These are phyloP conservation scores for Populus hybrid DNA, from an alignment of 441 rosid species.

Conservation along the genomic window DNA sequence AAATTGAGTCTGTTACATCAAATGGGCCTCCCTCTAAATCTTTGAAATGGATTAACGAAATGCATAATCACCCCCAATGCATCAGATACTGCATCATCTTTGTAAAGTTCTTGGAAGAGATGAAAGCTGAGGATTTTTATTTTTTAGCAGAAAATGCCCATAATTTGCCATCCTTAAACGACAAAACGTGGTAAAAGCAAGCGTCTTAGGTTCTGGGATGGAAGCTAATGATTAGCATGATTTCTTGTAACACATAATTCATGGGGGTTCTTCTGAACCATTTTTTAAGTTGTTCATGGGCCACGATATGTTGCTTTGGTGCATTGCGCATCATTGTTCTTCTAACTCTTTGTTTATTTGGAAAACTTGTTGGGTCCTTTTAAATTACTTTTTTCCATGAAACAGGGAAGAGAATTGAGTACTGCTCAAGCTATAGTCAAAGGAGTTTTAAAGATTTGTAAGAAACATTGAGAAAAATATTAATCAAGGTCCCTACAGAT, in stretches of 20 bases:
- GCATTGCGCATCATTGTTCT: constrained; percentile 10
- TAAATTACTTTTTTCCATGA: constrained; percentile 22
- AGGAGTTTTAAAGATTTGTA: background rate
- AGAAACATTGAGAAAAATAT: background rate
- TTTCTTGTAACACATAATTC: background rate
- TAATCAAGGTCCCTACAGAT: background rate
- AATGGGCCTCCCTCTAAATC: background rate
- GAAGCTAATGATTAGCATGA: constrained; percentile 15
- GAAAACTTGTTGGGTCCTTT: background rate
- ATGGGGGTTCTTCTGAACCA: background rate
- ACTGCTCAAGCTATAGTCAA: constrained; percentile 14
- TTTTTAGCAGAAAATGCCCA: background rate
- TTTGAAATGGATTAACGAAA: background rate
- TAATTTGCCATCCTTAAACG: constrained; percentile 24
- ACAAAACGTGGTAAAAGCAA: constrained; percentile 40
- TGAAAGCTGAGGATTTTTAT: background rate
- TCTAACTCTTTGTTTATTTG: constrained; percentile 1
- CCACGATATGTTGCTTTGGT: background rate
- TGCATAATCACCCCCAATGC: background rate
- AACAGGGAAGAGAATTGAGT: constrained; percentile 20
- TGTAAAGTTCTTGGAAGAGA: background rate
- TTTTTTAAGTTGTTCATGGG: background rate
- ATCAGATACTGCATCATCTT: background rate
- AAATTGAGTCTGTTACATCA: background rate
- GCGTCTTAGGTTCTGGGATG: constrained; percentile 20